Evolutionary conservation across 108 stramenopile genomes (phyloP), one percentile per base, ranked within the genome.

Genomic region (Poteriospumella lacustris): DNA sequence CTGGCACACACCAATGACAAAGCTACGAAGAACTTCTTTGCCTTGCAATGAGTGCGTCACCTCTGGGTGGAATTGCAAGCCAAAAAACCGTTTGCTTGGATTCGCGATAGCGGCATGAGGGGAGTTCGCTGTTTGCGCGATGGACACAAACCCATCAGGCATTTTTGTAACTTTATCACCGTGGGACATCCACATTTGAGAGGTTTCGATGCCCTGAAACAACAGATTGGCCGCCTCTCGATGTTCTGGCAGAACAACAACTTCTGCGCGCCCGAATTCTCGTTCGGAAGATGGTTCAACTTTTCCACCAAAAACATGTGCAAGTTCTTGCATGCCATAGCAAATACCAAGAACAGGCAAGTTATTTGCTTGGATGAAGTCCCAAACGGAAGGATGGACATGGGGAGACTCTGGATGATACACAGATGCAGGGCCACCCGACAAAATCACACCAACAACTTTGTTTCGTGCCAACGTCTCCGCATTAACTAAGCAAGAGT

Each of bases 111-210:
- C 93, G 2, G 96, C 96, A 78, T 90, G 91, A 44, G 91, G 89
- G 60, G 93, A 93, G 80, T 96, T 95, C 34, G 82, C 85, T 9
- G 97, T 97, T 40, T 69, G 80, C 40, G 87, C 90, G 76, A 85
- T 80, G 44, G 79, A 73, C 47, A 88, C 88, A 78, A 96, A 99
- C n/a, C 95, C 96, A 24, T 84, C 40, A 39, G 70, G 60, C 60
- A 64, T 64, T 5, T 34, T 26, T 3, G 60, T 64, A 24, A 64
- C 60, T 83, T 96, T 97, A 77, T 99, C 98, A n/a, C 96, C 96
- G 84, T 99, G 98, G 72, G 91, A 92, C 98, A 99, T 99, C 96
- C 96, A 97, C 89, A 97, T 90, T 78, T 89, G 87, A 78, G 92
- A 88, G 39, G 91, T 87, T 12, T 89, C 83, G 34, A 93, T 81